A percentile compares a stretch with the other conserved stretches of the same genome.
These are phyloP conservation scores for Yamadazyma trypodendri DNA, from an alignment of 1,139 yeast genomes.

Conservation along the genomic window DNA sequence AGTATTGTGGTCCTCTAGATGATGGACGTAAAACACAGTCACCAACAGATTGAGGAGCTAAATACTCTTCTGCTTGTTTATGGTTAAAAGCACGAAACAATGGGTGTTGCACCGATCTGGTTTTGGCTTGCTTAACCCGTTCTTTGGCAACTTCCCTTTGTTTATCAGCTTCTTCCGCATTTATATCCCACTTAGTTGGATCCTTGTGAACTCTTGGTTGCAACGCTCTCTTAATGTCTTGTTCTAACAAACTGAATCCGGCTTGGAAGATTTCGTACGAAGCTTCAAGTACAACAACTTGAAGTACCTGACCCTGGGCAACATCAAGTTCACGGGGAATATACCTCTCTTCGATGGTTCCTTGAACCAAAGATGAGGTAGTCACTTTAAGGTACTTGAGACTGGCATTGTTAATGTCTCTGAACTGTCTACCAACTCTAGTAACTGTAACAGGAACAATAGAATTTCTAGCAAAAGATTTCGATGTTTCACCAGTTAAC, in stretches of 20 bases:
- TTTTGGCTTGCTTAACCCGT: slow-evolving; percentile 52
- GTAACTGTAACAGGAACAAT: slow-evolving; percentile 76
- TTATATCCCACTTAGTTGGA: slow-evolving; percentile 77
- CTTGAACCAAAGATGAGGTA: slow-evolving; percentile 77
- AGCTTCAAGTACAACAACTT: slow-evolving; percentile 70
- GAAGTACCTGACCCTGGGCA: slow-evolving; percentile 76
- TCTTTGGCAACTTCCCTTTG: slow-evolving; percentile 57
- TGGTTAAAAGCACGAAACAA: slow-evolving; percentile 80
- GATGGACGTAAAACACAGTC: slow-evolving; percentile 95
- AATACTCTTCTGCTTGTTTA: slow-evolving; percentile 87
- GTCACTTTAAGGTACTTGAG: slow-evolving; percentile 53
- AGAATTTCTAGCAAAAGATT: slow-evolving; percentile 65
- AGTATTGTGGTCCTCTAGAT: slow-evolving; percentile 80
- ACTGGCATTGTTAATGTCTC: slow-evolving; percentile 31
- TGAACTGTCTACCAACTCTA: slow-evolving; percentile 47
- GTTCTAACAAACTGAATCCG: slow-evolving; percentile 65
- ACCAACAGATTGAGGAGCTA: slow-evolving; percentile 88
- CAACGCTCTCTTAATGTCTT: slow-evolving; percentile 63
- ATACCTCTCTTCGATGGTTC: slow-evolving; percentile 66
- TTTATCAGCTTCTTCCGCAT: slow-evolving; percentile 69
- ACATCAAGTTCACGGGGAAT: slow-evolving; percentile 54
- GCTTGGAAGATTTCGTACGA: slow-evolving; percentile 75
- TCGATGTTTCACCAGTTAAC: slow-evolving; percentile 83
- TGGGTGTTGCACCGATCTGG: slow-evolving; percentile 89
- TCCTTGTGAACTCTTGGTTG: slow-evolving; percentile 52